Base-by-base conservation (phyloP, 306 rosid genomes). In the Dryas alaskensis region DNA sequence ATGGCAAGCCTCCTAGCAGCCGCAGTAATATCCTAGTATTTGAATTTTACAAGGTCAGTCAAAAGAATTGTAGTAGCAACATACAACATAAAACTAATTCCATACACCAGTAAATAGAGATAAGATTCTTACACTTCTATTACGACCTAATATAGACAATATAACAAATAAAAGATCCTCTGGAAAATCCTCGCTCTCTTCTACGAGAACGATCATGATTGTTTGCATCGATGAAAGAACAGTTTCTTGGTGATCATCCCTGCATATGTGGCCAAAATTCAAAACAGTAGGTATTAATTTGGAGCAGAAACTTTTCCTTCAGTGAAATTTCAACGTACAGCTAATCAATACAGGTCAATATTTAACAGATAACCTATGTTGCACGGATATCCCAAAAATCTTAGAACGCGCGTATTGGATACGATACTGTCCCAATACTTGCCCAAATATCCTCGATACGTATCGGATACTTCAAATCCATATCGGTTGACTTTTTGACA, bases 1-100 rank as follows among this genome's bases (percentile, higher is more conserved):
- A 95, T 95, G n/a, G 96, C 93, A 81, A 95, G 93, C 90, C 77
- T 92, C 91, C 96, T 95, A 59, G 97, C 93, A 82, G 98, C 97
- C 87, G 72, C 70, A 82, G 87, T 83, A 79, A 89, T 70, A 75
- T 81, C 96, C 99, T 95, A 91, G 76, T 82, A 87, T 76, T 58
- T 63, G 81, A 64, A 75, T 75, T 75, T 71, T 27, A 69, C 44
- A 10, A 80, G 45, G 63, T 55, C 63, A 74, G 74, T 16, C 13
- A 45, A 40, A 57, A 48, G 3, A 39, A 66, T 19, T 27, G 53
- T 49, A 70, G 66, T 74, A 68, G 44, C 0, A 12, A 78, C 50
- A 49, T 43, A 6, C 47, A 44, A 58, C 61, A 59, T 4, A 50
- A 42, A 70, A 70, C 46, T 54, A 70, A 71, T 73, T 77, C 73